Evolutionary conservation across 345 rosid species (phyloP).

Genomic region (Lepidium didymum): DNA sequence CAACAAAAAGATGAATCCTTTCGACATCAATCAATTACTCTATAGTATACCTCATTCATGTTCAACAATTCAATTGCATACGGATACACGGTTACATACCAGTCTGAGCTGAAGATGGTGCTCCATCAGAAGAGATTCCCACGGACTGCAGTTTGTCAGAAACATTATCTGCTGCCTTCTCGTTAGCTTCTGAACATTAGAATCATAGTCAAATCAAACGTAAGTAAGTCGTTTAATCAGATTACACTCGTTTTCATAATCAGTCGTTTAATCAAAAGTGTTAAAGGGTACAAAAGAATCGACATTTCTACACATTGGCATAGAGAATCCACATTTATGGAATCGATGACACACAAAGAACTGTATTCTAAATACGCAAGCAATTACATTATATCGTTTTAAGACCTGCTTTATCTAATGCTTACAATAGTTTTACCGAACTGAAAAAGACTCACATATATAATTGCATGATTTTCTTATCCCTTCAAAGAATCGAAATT

Average conservation of each 20-base stretch:
- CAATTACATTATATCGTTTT: background rate
- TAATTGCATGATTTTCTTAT: background rate
- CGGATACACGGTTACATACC: conserved; percentile 5
- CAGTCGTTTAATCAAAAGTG: background rate
- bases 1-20: background rate
- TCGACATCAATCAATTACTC: background rate
- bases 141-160: conserved; percentile 60
- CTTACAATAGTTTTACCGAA: background rate
- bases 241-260: background rate
- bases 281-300: background rate
- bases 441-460: background rate
- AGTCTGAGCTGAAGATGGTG: conserved; percentile 36
- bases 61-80: background rate
- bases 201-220: background rate
- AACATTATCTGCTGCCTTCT: conserved; percentile 55
- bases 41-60: background rate
- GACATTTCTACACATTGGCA: background rate
- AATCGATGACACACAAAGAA: background rate
- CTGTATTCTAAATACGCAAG: background rate
- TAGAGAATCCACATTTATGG: background rate
- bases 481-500: background rate
- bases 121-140: conserved; percentile 63
- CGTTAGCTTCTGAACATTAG: conserved; percentile 45
- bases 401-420: background rate
- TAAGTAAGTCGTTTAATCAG: background rate